Percentiles rank a stretch among this genome's conserved stretches.
These are phyloP conservation scores for Tulasnella sp. DNA, from an alignment of 768 basidiomycete genomes.

Conservation along the genomic window DNA sequence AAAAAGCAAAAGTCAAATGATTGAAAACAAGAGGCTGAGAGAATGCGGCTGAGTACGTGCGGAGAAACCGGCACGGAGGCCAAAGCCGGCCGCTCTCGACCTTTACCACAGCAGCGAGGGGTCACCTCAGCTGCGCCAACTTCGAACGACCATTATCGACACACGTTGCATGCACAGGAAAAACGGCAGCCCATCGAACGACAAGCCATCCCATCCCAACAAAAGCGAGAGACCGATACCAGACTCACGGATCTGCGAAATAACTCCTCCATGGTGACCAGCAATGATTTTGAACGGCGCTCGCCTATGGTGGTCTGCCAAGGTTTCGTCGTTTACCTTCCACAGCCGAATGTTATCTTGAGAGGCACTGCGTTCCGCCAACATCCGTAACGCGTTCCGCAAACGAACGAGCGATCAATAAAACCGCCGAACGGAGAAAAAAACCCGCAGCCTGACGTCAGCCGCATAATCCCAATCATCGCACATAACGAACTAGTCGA, in stretches of 20 bases:
- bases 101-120: neutral
- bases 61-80: neutral
- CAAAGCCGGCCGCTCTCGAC: neutral
- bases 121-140: neutral
- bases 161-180: neutral
- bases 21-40: neutral
- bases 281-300: conserved; percentile 91
- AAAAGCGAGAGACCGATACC: neutral
- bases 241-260: conserved; percentile 82
- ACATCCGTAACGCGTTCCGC: neutral
- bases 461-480: neutral
- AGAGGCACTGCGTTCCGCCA: conserved; percentile 50
- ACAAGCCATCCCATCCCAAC: neutral
- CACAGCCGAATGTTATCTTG: conserved; percentile 88
- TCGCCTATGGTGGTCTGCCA: conserved; percentile 40
- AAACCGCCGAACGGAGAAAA: neutral
- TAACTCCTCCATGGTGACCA: conserved; percentile 89
- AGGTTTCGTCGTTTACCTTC: conserved; percentile 71
- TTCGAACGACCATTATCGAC: conserved; percentile 12
- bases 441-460: neutral
- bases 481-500: neutral
- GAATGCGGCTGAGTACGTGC: neutral
- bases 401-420: neutral
- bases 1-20: neutral
- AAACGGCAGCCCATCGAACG: neutral